phyloP scores from a whole-genome alignment of 495 filamentous ascomycete genomes.

The Penicillium daleae region DNA sequence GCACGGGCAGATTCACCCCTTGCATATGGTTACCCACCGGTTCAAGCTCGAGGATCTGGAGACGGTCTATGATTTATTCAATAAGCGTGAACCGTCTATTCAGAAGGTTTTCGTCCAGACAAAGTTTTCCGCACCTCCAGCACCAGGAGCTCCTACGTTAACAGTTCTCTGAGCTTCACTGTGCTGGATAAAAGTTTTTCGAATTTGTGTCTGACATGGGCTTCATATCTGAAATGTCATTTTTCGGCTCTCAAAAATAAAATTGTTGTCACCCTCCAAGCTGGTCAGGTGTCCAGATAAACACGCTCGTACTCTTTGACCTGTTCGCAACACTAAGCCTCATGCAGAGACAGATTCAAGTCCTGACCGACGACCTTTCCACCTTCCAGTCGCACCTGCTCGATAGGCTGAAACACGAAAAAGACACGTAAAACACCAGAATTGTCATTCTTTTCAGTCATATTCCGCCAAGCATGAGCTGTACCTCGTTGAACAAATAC shows the following conservation, averaged over 20 bases:
- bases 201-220: neutral
- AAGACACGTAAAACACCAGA: conserved; percentile 27
- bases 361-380: conserved; percentile 26
- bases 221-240: neutral
- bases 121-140: conserved; percentile 57
- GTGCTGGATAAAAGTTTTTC: neutral
- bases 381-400: conserved; percentile 24
- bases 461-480: conserved; percentile 68
- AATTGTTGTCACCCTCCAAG: too few relatives aligned
- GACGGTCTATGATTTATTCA: conserved; percentile 67
- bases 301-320: too few relatives aligned
- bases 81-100: conserved; percentile 65
- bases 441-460: conserved; percentile 21
- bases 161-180: conserved; percentile 28
- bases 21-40: conserved; percentile 73
- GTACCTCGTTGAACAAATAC: conserved; percentile 68
- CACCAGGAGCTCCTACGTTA: conserved; percentile 51
- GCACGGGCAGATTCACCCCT: conserved; percentile 65
- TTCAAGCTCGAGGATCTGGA: conserved; percentile 70
- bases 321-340: neutral
- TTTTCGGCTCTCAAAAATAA: neutral
- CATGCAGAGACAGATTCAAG: conserved; percentile 23
- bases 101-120: conserved; percentile 70
- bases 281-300: too few relatives aligned
- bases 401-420: conserved; percentile 29